These are phyloP conservation scores for Pestalotiopsis sp. DNA, from an alignment of 2,329 filamentous ascomycete species.

Conservation along the genomic window DNA sequence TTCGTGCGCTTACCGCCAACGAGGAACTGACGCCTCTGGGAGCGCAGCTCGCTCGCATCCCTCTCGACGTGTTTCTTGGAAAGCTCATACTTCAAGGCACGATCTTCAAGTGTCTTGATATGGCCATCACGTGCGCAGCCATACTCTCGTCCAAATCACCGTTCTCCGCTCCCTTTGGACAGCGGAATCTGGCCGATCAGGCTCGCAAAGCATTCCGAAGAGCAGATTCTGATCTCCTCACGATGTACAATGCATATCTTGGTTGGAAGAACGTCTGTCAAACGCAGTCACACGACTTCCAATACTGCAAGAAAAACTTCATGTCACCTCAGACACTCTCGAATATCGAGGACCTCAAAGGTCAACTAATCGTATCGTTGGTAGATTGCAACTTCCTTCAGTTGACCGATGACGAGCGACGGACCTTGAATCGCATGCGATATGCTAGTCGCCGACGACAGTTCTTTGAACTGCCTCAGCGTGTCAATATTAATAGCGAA, in stretches of 20 bases:
- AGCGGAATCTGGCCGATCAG: constrained; percentile 79
- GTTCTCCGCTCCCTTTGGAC: constrained; percentile 84
- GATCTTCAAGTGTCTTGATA: constrained; percentile 90
- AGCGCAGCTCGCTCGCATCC: constrained; percentile 82
- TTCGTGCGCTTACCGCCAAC: constrained; percentile 78
- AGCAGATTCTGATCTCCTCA: constrained; percentile 89
- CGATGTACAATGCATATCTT: constrained; percentile 90
- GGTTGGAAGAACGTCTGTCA: constrained; percentile 85
- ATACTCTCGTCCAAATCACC: constrained; percentile 94
- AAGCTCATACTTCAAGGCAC: constrained; percentile 88
- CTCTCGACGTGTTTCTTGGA: constrained; percentile 90
- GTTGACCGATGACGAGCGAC: constrained; percentile 73
- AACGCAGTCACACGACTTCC: constrained; percentile 74
- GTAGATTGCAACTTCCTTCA: constrained; percentile 84
- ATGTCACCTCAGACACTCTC: constrained; percentile 84
- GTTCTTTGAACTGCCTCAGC: constrained; percentile 82
- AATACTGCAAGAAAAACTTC: constrained; percentile 95
- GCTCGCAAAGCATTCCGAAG: constrained; percentile 79
- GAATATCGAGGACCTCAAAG: constrained; percentile 95
- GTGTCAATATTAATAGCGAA: constrained; percentile 74
- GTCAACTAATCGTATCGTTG: constrained; percentile 82
- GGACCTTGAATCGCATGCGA: constrained; percentile 68
- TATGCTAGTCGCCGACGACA: constrained; percentile 68
- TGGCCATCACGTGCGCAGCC: constrained; percentile 87
- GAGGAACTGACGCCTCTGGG: constrained; percentile 90